phyloP scores from a whole-genome alignment of 1,284 basidiomycete genomes.

The Ustilago sp. region DNA sequence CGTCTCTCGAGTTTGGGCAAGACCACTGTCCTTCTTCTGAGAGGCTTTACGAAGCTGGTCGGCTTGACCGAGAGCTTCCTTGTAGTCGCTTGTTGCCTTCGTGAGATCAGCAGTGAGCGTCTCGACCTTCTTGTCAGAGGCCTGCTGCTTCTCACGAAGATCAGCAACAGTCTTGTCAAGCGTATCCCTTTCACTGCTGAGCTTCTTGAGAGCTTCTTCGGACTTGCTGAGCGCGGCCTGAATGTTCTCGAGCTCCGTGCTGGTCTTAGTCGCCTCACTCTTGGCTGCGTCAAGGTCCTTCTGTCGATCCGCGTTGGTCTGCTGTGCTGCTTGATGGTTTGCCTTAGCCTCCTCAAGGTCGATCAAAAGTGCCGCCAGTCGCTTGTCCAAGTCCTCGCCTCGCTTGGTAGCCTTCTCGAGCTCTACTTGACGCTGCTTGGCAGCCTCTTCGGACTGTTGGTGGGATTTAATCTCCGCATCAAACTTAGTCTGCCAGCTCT shows the following conservation, averaged over 20 bases:
- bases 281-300: constrained; percentile 24
- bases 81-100: constrained; percentile 19
- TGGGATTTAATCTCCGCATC: constrained; percentile 23
- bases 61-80: constrained; percentile 11
- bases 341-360: constrained; percentile 30
- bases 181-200: constrained; percentile 15
- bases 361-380: constrained; percentile 10
- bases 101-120: constrained; percentile 18
- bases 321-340: constrained; percentile 21
- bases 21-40: constrained; percentile 25
- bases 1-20: constrained; percentile 15
- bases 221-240: constrained; percentile 14
- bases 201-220: constrained; percentile 24
- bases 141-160: constrained; percentile 20
- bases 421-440: constrained; percentile 13
- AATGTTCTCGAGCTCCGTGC: constrained; percentile 19
- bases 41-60: constrained; percentile 16
- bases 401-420: constrained; percentile 24
- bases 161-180: constrained; percentile 10
- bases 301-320: constrained; percentile 18
- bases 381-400: constrained; percentile 25
- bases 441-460: constrained; percentile 16
- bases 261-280: constrained; percentile 9
- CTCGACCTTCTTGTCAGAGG: constrained; percentile 12
- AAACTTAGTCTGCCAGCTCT: constrained; percentile 24